Evolutionary conservation across 2,329 filamentous ascomycete genomes (phyloP).

Genomic region (Coniochaeta sp.): DNA sequence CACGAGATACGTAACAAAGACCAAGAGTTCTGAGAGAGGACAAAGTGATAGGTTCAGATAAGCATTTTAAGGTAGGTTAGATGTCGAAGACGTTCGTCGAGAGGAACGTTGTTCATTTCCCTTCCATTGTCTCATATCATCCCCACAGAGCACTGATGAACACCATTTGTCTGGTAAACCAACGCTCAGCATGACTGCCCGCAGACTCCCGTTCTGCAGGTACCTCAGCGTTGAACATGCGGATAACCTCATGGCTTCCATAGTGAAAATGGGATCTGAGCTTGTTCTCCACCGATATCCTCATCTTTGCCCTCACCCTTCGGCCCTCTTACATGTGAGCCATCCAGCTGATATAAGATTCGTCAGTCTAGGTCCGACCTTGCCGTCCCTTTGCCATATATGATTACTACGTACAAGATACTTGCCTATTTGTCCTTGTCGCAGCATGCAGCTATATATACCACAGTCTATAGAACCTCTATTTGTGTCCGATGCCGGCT

Average conservation of each 20-base stretch:
- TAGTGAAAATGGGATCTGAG: neutral
- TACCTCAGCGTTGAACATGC: conserved; percentile 2
- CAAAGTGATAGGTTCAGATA: neutral
- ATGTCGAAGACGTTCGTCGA: neutral
- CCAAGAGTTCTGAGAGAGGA: neutral
- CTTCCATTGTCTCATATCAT: neutral
- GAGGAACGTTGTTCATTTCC: neutral
- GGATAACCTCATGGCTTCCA: conserved; percentile 1
- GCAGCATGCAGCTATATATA: neutral
- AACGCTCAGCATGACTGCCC: conserved; percentile 2
- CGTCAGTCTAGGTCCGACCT: neutral
- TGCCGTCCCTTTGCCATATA: neutral
- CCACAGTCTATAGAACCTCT: too few species aligned
- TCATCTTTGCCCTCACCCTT: neutral
- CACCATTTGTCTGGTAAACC: conserved; percentile 3
- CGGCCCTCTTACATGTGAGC: neutral
- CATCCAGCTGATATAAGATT: neutral
- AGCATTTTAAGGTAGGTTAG: neutral
- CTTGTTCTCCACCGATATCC: neutral
- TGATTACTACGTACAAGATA: neutral
- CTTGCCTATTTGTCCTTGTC: too few species aligned
- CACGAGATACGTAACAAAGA: too few species aligned
- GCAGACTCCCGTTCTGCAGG: neutral
- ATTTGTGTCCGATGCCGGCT: neutral
- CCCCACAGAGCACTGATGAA: neutral